These are phyloP conservation scores for Yamadazyma insecticola DNA, from an alignment of 805 yeast genomes.

Conservation along the genomic window DNA sequence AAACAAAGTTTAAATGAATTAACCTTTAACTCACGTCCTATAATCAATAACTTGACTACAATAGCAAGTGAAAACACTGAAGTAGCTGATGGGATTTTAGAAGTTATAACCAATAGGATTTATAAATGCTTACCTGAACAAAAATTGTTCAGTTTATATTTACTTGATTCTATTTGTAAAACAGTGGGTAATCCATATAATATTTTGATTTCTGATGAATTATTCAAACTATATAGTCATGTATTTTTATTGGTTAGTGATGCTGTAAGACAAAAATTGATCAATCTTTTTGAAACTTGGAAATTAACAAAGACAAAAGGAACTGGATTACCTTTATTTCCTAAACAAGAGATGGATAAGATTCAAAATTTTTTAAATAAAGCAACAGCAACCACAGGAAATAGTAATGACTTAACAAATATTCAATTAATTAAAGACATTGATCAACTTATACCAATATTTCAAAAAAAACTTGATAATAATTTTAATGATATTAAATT, in stretches of 20 bases:
- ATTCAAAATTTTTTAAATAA: slow-evolving; percentile 65
- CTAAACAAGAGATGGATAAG: slow-evolving; percentile 59
- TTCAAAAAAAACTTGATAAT: slow-evolving; percentile 32
- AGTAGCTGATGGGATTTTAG: slow-evolving; percentile 72
- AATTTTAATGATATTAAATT: slow-evolving; percentile 42
- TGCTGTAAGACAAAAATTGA: slow-evolving; percentile 59
- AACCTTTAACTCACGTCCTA: slow-evolving; percentile 86
- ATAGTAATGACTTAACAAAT: slow-evolving; percentile 15
- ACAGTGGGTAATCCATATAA: slow-evolving; percentile 89
- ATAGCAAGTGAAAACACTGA: slow-evolving; percentile 82
- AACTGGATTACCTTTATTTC: slow-evolving; percentile 68
- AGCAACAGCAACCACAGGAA: slow-evolving; percentile 2
- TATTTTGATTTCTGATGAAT: slow-evolving; percentile 63
- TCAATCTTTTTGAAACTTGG: slow-evolving; percentile 86
- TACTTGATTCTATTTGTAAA: slow-evolving; percentile 88
- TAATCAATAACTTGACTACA: slow-evolving; percentile 76
- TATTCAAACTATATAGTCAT: slow-evolving; percentile 66
- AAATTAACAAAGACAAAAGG: slow-evolving; percentile 55
- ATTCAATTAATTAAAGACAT: slow-evolving; percentile 27
- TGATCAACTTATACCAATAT: slow-evolving; percentile 36
- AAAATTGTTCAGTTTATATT: slow-evolving; percentile 78
- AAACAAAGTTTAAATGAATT: slow-evolving; percentile 66
- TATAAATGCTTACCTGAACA: slow-evolving; percentile 74
- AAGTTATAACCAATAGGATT: slow-evolving; percentile 71
- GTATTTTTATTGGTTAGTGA: slow-evolving; percentile 80